phyloP scores from a whole-genome alignment of 306 rosid genomes.

The Dryas drummondii region DNA sequence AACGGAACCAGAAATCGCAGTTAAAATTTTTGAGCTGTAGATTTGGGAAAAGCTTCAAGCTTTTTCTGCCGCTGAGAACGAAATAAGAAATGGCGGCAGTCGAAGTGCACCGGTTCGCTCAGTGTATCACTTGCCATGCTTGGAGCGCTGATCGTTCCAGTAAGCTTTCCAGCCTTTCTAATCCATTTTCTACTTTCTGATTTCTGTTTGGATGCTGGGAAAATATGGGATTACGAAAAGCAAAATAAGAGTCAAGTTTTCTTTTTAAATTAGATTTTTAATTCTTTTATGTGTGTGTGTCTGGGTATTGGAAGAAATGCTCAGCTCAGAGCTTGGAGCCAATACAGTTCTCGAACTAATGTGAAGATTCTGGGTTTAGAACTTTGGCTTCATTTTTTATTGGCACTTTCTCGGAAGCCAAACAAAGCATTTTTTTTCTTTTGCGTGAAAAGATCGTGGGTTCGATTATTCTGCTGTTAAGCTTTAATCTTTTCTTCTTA shows the following conservation, averaged over 20 bases:
- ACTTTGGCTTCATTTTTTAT: background rate
- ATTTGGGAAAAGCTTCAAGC: background rate
- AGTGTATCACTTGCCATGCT: conserved; percentile 83
- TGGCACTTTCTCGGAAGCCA: background rate
- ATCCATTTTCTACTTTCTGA: no score
- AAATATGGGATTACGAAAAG: background rate
- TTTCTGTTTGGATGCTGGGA: conserved; percentile 22
- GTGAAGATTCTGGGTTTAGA: conserved; percentile 21
- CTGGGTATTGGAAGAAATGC: background rate
- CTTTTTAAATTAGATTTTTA: background rate
- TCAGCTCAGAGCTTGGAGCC: background rate
- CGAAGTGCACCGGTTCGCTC: conserved; percentile 72
- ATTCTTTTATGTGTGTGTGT: background rate
- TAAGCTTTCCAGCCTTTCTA: conserved; percentile 24
- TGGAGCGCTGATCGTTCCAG: conserved; percentile 94
- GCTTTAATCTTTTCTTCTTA: background rate
- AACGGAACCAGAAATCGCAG: background rate
- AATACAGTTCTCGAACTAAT: background rate
- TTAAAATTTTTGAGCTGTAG: background rate
- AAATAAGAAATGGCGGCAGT: conserved; percentile 60
- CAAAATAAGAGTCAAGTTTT: background rate
- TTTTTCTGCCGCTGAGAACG: conserved; percentile 5
- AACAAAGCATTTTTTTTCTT: background rate
- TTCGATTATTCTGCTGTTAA: conserved; percentile 4
- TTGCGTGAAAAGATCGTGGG: background rate